A percentile compares a stretch with the other conserved stretches of the same genome.
Conservation (phyloP, 2,329 filamentous ascomycete species). For the Parafenestella ontariensis region DNA sequence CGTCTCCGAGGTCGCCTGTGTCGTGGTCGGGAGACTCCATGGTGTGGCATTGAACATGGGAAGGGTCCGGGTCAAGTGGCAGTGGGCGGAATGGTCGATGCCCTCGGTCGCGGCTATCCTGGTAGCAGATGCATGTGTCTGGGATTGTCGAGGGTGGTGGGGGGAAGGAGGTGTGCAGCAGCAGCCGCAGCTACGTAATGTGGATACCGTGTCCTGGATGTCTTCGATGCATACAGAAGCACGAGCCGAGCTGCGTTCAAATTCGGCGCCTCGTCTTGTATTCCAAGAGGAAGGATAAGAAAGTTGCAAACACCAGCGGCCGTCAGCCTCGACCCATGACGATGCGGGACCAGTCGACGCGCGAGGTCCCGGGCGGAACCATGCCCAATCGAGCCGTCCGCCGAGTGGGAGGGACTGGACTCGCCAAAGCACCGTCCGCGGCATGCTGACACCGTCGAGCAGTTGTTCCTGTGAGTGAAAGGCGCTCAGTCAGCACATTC, state of each 20-base stretch:
- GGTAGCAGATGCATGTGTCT: constrained; percentile 14
- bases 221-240: not conserved
- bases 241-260: not conserved
- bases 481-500: constrained; percentile 21
- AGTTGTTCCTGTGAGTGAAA: constrained; percentile 18
- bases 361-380: constrained; percentile 9
- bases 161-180: constrained; percentile 4
- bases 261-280: not conserved
- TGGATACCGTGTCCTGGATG: not conserved
- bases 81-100: not conserved
- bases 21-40: constrained; percentile 47
- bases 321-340: constrained; percentile 6
- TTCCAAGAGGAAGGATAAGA: not conserved
- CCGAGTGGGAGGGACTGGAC: not conserved
- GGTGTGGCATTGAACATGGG: constrained; percentile 35
- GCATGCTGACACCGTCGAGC: not conserved
- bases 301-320: not conserved
- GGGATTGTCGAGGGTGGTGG: constrained; percentile 15
- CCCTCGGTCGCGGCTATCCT: constrained; percentile 6
- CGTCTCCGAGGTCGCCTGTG: constrained; percentile 38
- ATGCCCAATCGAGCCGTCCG: constrained; percentile 6
- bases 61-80: not conserved
- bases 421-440: not conserved
- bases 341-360: constrained; percentile 3
- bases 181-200: constrained; percentile 11